Conservation (phyloP, 2,329 filamentous ascomycete species). For the Phoma sp. region DNA sequence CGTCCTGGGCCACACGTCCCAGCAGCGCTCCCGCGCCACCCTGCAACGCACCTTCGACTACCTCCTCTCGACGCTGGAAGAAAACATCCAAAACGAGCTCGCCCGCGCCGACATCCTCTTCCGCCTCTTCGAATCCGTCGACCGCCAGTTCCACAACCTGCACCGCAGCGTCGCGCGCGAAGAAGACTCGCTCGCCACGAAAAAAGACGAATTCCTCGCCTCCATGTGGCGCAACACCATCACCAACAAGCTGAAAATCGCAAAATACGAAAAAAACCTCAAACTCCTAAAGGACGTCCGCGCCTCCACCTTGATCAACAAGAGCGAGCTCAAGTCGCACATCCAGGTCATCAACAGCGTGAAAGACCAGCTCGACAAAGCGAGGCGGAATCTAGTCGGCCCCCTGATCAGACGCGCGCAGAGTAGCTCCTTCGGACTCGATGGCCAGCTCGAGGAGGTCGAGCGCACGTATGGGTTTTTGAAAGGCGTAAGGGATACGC, state of each 20-base stretch:
- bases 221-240: slow-evolving; percentile 87
- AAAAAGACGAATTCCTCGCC: slow-evolving; percentile 80
- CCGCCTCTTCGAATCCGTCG: slow-evolving; percentile 88
- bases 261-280: slow-evolving; percentile 91
- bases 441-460: slow-evolving; percentile 84
- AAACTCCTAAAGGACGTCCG: slow-evolving; percentile 79
- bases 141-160: slow-evolving; percentile 87
- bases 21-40: slow-evolving; percentile 79
- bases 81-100: slow-evolving; percentile 84
- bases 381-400: slow-evolving; percentile 81
- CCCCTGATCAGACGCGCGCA: slow-evolving; percentile 78
- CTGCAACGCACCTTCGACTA: slow-evolving; percentile 88
- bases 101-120: slow-evolving; percentile 81
- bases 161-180: slow-evolving; percentile 86
- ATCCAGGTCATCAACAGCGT: slow-evolving; percentile 82
- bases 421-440: slow-evolving; percentile 73
- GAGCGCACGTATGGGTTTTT: slow-evolving; percentile 81
- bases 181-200: slow-evolving; percentile 77
- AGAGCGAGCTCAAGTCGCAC: slow-evolving; percentile 83
- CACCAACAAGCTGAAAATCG: slow-evolving; percentile 75
- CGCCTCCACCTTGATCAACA: slow-evolving; percentile 84
- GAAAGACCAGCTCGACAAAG: slow-evolving; percentile 84
- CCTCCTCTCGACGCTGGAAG: slow-evolving; percentile 85
- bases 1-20: slow-evolving; percentile 79
- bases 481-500: slow-evolving; percentile 74